Conservation (phyloP, 129 eudicot species). For the Centrapalus pauciflorus region DNA sequence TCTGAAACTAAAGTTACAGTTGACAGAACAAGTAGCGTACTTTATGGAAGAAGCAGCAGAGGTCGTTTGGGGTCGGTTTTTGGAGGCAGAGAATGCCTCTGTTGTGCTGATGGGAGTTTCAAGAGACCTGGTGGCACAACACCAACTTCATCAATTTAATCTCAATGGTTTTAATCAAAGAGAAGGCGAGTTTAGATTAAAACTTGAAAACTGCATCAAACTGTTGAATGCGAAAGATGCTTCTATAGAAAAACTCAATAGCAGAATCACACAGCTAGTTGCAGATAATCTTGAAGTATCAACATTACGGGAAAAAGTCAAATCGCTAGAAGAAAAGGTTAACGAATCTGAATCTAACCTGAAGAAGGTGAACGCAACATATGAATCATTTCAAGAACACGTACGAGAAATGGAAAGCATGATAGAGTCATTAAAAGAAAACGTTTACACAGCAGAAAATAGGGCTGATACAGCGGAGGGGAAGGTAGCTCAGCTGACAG, state of each 20-base stretch:
- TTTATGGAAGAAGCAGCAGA: constrained; percentile 87
- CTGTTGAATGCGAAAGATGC: constrained; percentile 50
- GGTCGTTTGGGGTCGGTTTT: constrained; percentile 75
- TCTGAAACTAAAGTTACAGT: constrained; percentile 48
- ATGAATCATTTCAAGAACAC: constrained; percentile 39
- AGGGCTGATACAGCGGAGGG: constrained; percentile 64
- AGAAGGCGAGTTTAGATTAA: constrained; percentile 47
- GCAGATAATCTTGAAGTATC: constrained; percentile 47
- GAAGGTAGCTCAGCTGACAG: constrained; percentile 55
- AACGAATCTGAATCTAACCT: constrained; percentile 43
- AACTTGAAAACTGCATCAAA: constrained; percentile 47
- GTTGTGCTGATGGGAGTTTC: constrained; percentile 82
- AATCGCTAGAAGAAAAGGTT: constrained; percentile 49
- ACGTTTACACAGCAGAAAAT: constrained; percentile 42
- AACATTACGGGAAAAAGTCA: constrained; percentile 41
- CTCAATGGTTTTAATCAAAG: constrained; percentile 43
- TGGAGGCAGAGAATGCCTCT: constrained; percentile 78
- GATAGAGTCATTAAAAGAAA: constrained; percentile 61
- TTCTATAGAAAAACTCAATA: constrained; percentile 44
- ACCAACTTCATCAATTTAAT: constrained; percentile 48
- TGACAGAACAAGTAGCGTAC: constrained; percentile 64
- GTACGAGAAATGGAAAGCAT: constrained; percentile 47
- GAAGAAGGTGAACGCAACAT: constrained; percentile 36
- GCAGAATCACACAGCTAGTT: constrained; percentile 37
- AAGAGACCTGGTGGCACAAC: constrained; percentile 58